Percentiles rank a stretch among this genome's conserved stretches.
Conservation (phyloP, 140 eudicot species). For the Oenanthe javanica region DNA sequence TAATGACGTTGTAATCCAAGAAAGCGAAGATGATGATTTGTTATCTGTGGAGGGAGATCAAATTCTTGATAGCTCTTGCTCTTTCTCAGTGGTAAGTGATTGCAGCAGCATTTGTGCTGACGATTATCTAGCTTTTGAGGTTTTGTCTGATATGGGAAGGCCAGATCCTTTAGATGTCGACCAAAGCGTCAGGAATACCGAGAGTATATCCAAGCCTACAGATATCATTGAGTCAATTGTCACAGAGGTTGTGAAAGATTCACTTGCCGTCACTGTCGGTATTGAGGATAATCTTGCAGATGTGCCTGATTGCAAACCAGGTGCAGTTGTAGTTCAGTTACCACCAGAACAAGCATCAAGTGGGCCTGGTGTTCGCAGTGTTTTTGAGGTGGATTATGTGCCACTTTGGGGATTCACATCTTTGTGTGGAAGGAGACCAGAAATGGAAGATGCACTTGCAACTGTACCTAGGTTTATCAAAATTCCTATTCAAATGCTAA, state of each 20-base stretch:
- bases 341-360: conserved; percentile 28
- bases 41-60: conserved; percentile 62
- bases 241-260: not conserved
- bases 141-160: conserved; percentile 32
- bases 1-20: conserved; percentile 34
- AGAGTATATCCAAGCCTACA: conserved; percentile 20
- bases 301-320: conserved; percentile 21
- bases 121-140: conserved; percentile 47
- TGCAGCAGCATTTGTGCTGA: conserved; percentile 59
- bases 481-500: conserved; percentile 66
- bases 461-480: conserved; percentile 65
- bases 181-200: conserved; percentile 21
- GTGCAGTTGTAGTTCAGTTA: conserved; percentile 23
- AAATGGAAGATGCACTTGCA: conserved; percentile 93
- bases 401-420: conserved; percentile 88
- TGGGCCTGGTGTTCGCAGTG: conserved; percentile 47
- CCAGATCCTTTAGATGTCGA: conserved; percentile 32
- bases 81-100: conserved; percentile 56
- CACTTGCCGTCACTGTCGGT: conserved; percentile 21
- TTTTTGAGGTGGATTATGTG: conserved; percentile 72
- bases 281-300: conserved; percentile 27
- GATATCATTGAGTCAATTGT: conserved; percentile 2
- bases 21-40: conserved; percentile 60
- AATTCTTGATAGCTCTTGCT: conserved; percentile 40
- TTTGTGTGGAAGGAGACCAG: conserved; percentile 85